Percentiles rank a stretch among this genome's conserved stretches.
phyloP scores from a whole-genome alignment of 495 filamentous ascomycete genomes.

The Chaetomidium leptoderma region DNA sequence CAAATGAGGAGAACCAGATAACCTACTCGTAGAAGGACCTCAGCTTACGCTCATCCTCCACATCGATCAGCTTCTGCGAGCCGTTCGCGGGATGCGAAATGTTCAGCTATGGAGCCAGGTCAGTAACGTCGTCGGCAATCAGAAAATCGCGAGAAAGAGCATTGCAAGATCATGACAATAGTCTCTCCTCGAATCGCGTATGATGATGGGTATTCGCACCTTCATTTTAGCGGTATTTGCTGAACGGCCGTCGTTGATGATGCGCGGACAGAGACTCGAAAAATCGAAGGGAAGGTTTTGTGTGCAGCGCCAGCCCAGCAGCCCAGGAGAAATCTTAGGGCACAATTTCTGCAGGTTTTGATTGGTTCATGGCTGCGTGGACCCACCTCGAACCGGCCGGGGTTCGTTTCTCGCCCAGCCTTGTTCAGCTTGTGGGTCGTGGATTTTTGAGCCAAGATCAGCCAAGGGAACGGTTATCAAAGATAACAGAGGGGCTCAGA shows the following conservation, averaged over 20 bases:
- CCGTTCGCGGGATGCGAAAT: conserved; percentile 98
- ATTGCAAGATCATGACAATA: not conserved
- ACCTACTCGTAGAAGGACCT: conserved; percentile 56
- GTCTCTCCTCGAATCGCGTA: not conserved
- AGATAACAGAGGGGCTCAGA: not conserved
- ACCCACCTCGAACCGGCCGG: conserved; percentile 7
- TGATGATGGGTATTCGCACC: conserved; percentile 19
- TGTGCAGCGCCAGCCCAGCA: conserved; percentile 23
- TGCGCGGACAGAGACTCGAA: conserved; percentile 28
- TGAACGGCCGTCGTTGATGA: conserved; percentile 33
- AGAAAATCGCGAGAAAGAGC: not conserved
- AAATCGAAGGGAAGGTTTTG: conserved; percentile 36
- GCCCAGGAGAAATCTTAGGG: conserved; percentile 29
- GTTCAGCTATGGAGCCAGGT: conserved; percentile 66
- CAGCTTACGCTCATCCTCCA: conserved; percentile 91
- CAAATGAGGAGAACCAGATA: conserved; percentile 5
- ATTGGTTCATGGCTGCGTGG: conserved; percentile 15
- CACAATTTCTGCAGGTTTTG: conserved; percentile 22
- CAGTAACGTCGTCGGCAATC: conserved; percentile 17
- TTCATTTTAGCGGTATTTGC: conserved; percentile 39
- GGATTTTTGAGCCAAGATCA: conserved; percentile 2
- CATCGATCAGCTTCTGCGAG: conserved; percentile 96
- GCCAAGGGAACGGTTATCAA: not conserved
- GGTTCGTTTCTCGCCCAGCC: conserved; percentile 2
- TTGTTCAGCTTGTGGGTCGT: not conserved